A percentile compares a stretch with the other conserved stretches of the same genome.
These are phyloP conservation scores for Euphorbia tirucalli DNA, from an alignment of 345 rosid species.

Conservation along the genomic window DNA sequence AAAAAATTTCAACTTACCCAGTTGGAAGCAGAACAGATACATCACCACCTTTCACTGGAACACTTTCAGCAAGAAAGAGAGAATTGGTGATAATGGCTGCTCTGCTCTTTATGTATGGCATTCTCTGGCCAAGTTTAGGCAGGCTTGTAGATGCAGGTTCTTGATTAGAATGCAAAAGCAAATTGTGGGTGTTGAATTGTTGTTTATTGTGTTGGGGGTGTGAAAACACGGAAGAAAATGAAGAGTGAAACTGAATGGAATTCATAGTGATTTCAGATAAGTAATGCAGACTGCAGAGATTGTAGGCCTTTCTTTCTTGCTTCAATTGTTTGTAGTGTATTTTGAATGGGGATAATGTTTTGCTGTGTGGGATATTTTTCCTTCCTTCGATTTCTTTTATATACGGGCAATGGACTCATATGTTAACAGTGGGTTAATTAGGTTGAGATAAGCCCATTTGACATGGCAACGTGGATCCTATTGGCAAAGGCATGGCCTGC, in stretches of 20 bases:
- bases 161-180: background rate
- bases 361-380: background rate
- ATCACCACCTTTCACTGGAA: constrained; percentile 32
- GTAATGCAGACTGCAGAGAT: background rate
- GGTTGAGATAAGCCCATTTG: no score
- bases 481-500: no score
- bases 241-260: constrained; percentile 13
- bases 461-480: no score
- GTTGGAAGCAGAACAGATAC: constrained; percentile 35
- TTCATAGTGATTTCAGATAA: background rate
- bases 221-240: constrained; percentile 12
- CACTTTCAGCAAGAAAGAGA: constrained; percentile 24
- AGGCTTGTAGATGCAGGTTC: background rate
- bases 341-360: constrained; percentile 1
- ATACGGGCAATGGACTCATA: background rate
- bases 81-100: constrained; percentile 11
- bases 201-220: constrained; percentile 8
- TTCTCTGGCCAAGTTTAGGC: constrained; percentile 5
- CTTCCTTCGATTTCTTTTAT: background rate
- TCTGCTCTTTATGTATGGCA: constrained; percentile 6
- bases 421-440: background rate
- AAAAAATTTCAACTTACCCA: constrained; percentile 25
- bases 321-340: no score
- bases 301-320: background rate
- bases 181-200: background rate